A percentile compares a stretch with the other conserved stretches of the same genome.
Evolutionary conservation across 2,329 filamentous ascomycete genomes (phyloP).

Genomic region (Emmonsia crescens): DNA sequence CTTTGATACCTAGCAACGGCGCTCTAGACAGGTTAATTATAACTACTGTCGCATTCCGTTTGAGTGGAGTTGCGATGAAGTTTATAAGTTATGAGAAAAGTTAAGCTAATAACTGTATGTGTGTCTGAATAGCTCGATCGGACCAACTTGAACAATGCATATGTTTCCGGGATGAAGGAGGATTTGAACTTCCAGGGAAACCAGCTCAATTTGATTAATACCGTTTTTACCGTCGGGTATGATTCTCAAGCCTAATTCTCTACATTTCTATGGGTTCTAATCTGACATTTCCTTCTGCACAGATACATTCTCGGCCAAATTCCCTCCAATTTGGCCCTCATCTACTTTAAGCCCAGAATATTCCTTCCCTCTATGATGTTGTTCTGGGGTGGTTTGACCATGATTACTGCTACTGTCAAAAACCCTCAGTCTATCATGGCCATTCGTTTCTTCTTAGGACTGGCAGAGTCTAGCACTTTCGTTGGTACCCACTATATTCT

Average conservation of each 20-base stretch:
- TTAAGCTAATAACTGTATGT: background rate
- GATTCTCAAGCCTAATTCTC: background rate
- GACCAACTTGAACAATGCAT: slow-evolving; percentile 34
- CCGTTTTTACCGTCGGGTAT: slow-evolving; percentile 35
- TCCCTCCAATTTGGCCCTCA: slow-evolving; percentile 31
- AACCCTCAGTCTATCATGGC: slow-evolving; percentile 24
- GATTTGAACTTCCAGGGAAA: slow-evolving; percentile 27
- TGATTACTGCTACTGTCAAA: slow-evolving; percentile 20
- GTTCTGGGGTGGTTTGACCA: slow-evolving; percentile 23
- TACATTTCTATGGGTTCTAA: background rate
- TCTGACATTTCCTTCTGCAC: slow-evolving; percentile 13
- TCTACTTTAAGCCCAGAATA: slow-evolving; percentile 18
- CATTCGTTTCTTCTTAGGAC: slow-evolving; percentile 30
- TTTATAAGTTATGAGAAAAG: background rate
- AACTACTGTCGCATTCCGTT: background rate
- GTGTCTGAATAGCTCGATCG: slow-evolving; percentile 25
- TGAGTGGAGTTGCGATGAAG: background rate
- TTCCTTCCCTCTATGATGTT: slow-evolving; percentile 23
- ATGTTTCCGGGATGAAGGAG: slow-evolving; percentile 29
- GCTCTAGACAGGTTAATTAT: background rate
- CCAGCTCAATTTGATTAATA: slow-evolving; percentile 29
- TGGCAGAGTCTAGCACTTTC: slow-evolving; percentile 24
- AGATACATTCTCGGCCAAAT: slow-evolving; percentile 36
- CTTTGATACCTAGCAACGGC: background rate
- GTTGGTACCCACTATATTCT: slow-evolving; percentile 30